These are phyloP conservation scores for Neostapfia colusana DNA, from an alignment of 176 grass and related monocot genomes.

Conservation along the genomic window DNA sequence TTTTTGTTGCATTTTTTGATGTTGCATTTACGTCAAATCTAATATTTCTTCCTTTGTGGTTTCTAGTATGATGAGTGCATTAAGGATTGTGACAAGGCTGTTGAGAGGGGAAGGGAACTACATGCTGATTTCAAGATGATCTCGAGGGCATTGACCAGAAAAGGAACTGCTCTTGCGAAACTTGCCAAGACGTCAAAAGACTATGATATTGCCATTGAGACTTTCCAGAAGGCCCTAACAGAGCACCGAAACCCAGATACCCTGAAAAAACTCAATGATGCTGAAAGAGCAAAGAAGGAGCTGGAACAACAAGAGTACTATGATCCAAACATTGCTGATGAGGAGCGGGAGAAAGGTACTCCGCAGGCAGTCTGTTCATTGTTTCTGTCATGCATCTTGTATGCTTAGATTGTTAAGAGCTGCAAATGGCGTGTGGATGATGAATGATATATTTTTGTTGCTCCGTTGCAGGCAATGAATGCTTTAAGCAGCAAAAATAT, in stretches of 20 bases:
- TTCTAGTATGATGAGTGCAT: constrained; percentile 87
- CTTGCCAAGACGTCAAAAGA: constrained; percentile 85
- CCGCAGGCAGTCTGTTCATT: not conserved
- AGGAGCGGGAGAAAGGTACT: constrained; percentile 95
- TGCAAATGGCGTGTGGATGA: not conserved
- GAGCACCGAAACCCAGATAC: constrained; percentile 96
- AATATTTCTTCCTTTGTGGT: constrained; percentile 4
- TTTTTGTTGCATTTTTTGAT: not conserved
- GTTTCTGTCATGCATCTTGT: not conserved
- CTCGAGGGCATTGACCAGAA: constrained; percentile 90
- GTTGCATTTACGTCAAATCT: not conserved
- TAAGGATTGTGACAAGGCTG: constrained; percentile 95
- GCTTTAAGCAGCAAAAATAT: constrained; percentile 93
- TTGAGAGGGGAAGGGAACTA: constrained; percentile 94
- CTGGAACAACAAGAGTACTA: constrained; percentile 93
- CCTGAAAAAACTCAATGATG: constrained; percentile 87
- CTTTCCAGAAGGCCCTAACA: constrained; percentile 93
- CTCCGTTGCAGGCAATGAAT: constrained; percentile 67
- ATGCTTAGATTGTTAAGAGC: not conserved
- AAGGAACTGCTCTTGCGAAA: constrained; percentile 87
- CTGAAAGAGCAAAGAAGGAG: constrained; percentile 90
- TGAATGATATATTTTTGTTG: not conserved
- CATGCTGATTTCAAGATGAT: constrained; percentile 96
- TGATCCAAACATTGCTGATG: constrained; percentile 77
- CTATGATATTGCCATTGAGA: constrained; percentile 82